These are phyloP conservation scores for Fusarium decemcellulare DNA, from an alignment of 2,329 filamentous ascomycete genomes.

Conservation along the genomic window DNA sequence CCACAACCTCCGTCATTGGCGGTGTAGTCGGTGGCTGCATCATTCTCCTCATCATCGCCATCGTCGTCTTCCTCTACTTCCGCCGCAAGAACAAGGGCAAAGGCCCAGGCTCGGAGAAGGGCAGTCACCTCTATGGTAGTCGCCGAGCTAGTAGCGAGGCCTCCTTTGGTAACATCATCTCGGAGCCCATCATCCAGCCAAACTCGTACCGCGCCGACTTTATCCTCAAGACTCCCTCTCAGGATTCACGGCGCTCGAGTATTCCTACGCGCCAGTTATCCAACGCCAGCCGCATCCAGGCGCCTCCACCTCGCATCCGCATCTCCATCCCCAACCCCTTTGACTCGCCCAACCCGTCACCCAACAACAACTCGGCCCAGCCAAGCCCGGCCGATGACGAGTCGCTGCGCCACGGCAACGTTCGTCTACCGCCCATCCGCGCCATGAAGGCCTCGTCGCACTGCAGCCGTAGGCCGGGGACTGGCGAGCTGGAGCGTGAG, in stretches of 20 bases:
- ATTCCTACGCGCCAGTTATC: conserved; percentile 26
- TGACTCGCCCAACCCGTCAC: conserved; percentile 50
- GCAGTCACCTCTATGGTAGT: conserved; percentile 28
- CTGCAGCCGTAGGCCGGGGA: conserved; percentile 44
- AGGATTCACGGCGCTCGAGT: conserved; percentile 26
- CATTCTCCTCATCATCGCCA: conserved; percentile 56
- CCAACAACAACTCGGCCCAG: conserved; percentile 38
- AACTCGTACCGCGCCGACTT: conserved; percentile 67
- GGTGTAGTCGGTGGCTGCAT: conserved; percentile 64
- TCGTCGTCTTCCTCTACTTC: conserved; percentile 58
- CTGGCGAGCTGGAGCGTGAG: conserved; percentile 56
- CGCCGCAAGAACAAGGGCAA: conserved; percentile 49
- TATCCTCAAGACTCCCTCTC: conserved; percentile 57
- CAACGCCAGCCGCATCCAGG: conserved; percentile 31
- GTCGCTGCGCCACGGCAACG: conserved; percentile 45
- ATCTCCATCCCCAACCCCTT: conserved; percentile 56
- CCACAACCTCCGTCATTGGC: conserved; percentile 59
- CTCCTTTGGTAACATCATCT: conserved; percentile 64
- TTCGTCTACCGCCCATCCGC: conserved; percentile 56
- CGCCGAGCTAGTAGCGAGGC: conserved; percentile 41
- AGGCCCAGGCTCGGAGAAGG: conserved; percentile 37
- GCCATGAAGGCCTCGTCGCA: conserved; percentile 53
- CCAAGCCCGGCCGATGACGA: conserved; percentile 45
- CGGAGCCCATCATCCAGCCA: conserved; percentile 66
- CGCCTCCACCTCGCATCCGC: conserved; percentile 39